phyloP scores from a whole-genome alignment of 805 yeast species.

The Starmerella geochares region DNA sequence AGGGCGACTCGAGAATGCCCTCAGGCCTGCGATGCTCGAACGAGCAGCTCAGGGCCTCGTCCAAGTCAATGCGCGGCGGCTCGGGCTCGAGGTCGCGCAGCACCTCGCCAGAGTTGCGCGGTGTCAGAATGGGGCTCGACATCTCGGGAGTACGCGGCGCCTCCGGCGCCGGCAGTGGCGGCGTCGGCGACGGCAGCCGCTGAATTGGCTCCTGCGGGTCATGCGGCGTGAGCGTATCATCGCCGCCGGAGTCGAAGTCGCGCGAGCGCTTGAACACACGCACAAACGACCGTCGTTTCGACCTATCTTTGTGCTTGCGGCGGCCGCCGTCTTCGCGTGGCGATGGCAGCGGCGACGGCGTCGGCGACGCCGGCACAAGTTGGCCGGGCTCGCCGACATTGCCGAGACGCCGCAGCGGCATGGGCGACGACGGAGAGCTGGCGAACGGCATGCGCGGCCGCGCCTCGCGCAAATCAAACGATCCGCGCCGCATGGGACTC shows the following conservation, averaged over 20 bases:
- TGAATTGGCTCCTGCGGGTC: not conserved
- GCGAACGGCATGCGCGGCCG: slow-evolving; percentile 6
- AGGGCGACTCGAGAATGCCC: slow-evolving; percentile 23
- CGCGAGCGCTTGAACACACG: slow-evolving; percentile 16
- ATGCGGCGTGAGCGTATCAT: slow-evolving; percentile 4
- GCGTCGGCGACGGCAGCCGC: slow-evolving; percentile 2
- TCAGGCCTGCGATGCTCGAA: slow-evolving; percentile 22
- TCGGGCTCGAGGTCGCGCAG: slow-evolving; percentile 6
- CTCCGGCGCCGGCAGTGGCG: slow-evolving; percentile 5
- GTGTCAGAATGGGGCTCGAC: slow-evolving; percentile 10
- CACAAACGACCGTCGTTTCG: slow-evolving; percentile 24
- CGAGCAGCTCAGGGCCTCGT: slow-evolving; percentile 25
- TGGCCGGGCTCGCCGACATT: slow-evolving; percentile 17
- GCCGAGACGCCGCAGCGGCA: slow-evolving; percentile 9
- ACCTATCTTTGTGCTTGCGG: not conserved
- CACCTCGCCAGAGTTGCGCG: slow-evolving; percentile 13
- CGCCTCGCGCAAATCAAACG: slow-evolving; percentile 5
- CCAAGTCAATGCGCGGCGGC: slow-evolving; percentile 23
- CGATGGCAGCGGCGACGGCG: slow-evolving; percentile 5
- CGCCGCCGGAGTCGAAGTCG: slow-evolving; percentile 6
- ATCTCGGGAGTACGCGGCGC: slow-evolving; percentile 8
- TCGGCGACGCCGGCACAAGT: slow-evolving; percentile 6
- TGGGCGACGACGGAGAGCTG: slow-evolving; percentile 4
- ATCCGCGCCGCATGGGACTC: not conserved
- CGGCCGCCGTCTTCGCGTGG: not conserved